Percentiles rank a stretch among this genome's conserved stretches.
These are phyloP conservation scores for Casaregolazyma lundiana DNA, from an alignment of 1,139 yeast genomes.

Conservation along the genomic window DNA sequence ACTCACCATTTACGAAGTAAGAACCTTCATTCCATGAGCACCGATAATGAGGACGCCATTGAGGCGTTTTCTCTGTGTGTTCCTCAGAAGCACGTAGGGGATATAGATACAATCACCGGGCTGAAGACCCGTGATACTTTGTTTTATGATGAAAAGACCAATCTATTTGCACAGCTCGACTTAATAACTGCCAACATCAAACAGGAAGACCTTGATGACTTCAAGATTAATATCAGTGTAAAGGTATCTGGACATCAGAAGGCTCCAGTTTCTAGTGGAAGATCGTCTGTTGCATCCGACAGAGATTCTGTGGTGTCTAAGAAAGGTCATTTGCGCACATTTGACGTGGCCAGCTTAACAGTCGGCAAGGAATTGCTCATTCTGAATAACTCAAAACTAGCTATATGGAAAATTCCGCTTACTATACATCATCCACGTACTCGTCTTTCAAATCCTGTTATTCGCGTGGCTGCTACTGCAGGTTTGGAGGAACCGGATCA, in stretches of 20 bases:
- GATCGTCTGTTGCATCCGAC: not conserved
- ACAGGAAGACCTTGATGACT: conserved; percentile 1
- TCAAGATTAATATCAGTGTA: conserved; percentile 5
- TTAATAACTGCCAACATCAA: not conserved
- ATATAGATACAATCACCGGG: not conserved
- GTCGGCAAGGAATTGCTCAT: conserved; percentile 16
- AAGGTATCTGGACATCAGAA: conserved; percentile 3
- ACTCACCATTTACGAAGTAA: no score
- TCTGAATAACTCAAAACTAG: conserved; percentile 10
- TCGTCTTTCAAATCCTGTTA: conserved; percentile 23
- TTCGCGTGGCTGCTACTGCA: conserved; percentile 20
- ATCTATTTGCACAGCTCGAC: conserved; percentile 17
- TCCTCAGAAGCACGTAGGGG: not conserved
- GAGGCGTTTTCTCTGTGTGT: not conserved
- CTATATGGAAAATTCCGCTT: conserved; percentile 25
- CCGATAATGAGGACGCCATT: not conserved
- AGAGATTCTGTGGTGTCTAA: not conserved
- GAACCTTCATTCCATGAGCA: no score
- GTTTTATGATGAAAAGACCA: conserved; percentile 24
- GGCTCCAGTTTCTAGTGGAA: not conserved
- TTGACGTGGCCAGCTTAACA: conserved; percentile 11
- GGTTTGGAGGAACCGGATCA: conserved; percentile 8
- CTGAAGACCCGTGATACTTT: conserved; percentile 10
- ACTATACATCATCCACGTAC: conserved; percentile 29
- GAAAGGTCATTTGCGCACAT: not conserved